Base-by-base conservation (phyloP, 1,284 basidiomycete species). In the Boletus putidus region DNA sequence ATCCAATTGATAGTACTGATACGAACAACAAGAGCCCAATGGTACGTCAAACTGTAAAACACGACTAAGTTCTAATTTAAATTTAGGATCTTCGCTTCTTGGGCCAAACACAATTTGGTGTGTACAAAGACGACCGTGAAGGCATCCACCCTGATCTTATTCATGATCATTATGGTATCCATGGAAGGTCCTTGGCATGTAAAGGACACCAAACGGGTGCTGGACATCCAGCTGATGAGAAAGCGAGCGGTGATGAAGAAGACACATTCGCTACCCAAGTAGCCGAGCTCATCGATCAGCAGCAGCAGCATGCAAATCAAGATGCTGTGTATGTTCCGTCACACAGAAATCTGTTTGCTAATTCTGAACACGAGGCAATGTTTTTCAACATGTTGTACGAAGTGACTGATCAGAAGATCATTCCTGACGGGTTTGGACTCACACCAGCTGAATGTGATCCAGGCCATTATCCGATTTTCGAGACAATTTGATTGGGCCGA, bases 31-130 rank as follows among this genome's bases (percentile, higher is more conserved):
- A 61, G 18, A 50, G 43, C 6, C 51, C 47, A 16, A 35, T 6
- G n/a, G 36, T 20, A 37, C 8, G 36, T 37, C 16, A 20, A 20
- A 1, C 1, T 37, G 20, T 12, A 20, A 37, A 20, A 15, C 14
- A 20, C 14, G 6, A 37, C 36, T 20, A 37, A 37, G 27, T 16
- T 7, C 36, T 37, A 40, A 27, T 40, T 25, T 15, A 10, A 55
- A 35, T n/a, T 15, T 5, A 55, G 53, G 47, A 58, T 37, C 39
- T 49, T 6, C 10, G 14, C 12, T 52, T 60, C 8, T n/a, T 60
- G 5, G 40, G 50, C 6, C 59, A 60, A 29, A 53, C 42, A 0
- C 1, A 40, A 4, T 47, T 47, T 39, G 21, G 50, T 7, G 6
- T 53, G 1, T 53, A 59, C 20, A 1, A 27, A 23, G 44, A 53